These are phyloP conservation scores for Pelagophyceae sp. DNA, from an alignment of 352 stramenopile genomes.

Conservation along the genomic window DNA sequence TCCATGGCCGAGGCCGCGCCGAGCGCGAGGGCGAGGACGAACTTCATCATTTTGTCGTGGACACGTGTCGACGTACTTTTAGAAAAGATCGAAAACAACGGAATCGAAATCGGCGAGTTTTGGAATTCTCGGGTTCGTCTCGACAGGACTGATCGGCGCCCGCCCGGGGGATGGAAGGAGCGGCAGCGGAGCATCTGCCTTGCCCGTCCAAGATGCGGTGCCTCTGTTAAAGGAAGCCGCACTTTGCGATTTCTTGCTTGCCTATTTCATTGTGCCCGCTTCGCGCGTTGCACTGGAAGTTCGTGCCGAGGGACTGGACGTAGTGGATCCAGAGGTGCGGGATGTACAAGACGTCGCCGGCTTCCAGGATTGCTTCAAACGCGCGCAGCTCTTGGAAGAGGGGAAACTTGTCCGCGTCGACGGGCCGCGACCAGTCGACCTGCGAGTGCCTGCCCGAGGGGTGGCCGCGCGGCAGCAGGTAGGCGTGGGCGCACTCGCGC, in stretches of 20 bases:
- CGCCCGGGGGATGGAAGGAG: no score
- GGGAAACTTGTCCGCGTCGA: slow-evolving; percentile 17
- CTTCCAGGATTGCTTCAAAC: slow-evolving; percentile 54
- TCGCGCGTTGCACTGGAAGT: slow-evolving; percentile 64
- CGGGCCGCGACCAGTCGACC: slow-evolving; percentile 60
- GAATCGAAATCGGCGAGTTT: no score
- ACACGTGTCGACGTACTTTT: not conserved
- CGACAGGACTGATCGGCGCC: no score
- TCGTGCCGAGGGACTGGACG: slow-evolving; percentile 61
- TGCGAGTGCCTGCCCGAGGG: slow-evolving; percentile 61
- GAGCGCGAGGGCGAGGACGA: not conserved
- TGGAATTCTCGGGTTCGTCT: no score
- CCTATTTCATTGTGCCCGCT: slow-evolving; percentile 35
- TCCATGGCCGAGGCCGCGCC: slow-evolving; percentile 10
- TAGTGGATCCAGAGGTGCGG: slow-evolving; percentile 67
- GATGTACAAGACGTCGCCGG: slow-evolving; percentile 62
- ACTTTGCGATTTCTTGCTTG: slow-evolving; percentile 18
- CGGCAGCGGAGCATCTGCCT: no score
- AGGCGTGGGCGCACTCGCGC: slow-evolving; percentile 34
- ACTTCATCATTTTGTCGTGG: not conserved
- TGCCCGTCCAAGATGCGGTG: no score
- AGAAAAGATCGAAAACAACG: no score
- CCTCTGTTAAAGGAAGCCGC: no score
- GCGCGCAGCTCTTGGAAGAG: slow-evolving; percentile 31
- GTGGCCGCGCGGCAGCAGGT: slow-evolving; percentile 35